These are phyloP conservation scores for Cryptosporidium felis DNA, from an alignment of 169 alveolate genomes.

Conservation along the genomic window DNA sequence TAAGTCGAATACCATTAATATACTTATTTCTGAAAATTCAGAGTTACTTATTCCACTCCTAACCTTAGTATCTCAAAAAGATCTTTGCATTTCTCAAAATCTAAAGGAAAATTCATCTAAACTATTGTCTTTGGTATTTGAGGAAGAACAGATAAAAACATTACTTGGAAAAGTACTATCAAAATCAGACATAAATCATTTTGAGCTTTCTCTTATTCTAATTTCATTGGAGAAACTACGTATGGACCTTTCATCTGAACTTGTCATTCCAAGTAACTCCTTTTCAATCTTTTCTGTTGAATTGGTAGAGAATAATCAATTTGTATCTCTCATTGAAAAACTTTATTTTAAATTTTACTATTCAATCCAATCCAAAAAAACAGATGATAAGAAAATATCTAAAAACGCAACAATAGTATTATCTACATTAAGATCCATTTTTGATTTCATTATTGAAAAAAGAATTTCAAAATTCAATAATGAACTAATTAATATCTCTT, in stretches of 20 bases:
- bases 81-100: neutral
- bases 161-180: neutral
- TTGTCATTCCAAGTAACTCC: neutral
- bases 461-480: neutral
- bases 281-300: neutral
- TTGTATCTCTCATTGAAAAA: neutral
- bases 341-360: neutral
- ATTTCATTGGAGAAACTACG: neutral
- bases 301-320: neutral
- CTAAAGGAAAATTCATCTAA: neutral
- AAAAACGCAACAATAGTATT: neutral
- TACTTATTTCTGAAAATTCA: neutral
- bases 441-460: neutral
- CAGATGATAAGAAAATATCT: neutral
- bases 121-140: neutral
- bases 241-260: neutral
- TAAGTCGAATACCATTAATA: neutral
- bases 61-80: neutral
- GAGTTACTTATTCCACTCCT: neutral
- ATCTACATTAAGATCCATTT: neutral
- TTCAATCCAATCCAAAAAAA: neutral
- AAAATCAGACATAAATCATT: neutral
- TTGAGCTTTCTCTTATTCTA: neutral
- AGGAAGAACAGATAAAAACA: neutral
- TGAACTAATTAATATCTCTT: slow-evolving; percentile 11